Evolutionary conservation across 768 basidiomycete genomes (phyloP).

Genomic region (Ramaria sp.): DNA sequence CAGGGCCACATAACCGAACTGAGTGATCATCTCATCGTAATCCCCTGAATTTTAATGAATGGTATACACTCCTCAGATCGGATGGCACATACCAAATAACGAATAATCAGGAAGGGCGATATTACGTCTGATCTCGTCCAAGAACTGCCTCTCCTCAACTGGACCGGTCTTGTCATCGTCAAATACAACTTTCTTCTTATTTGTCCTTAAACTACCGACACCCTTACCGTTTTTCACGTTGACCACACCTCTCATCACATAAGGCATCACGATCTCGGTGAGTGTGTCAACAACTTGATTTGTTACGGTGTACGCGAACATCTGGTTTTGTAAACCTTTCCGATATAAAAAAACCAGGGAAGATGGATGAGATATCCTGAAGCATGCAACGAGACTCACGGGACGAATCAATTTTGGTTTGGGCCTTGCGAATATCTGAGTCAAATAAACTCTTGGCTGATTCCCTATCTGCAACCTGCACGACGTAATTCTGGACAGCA

Average conservation of each 20-base stretch:
- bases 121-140: conserved; percentile 70
- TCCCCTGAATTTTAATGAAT: conserved; percentile 31
- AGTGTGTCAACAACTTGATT: conserved; percentile 76
- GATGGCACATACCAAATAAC: conserved; percentile 40
- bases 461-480: not conserved
- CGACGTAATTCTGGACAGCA: conserved; percentile 22
- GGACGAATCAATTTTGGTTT: conserved; percentile 16
- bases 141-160: conserved; percentile 64
- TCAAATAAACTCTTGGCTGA: not conserved
- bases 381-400: not conserved
- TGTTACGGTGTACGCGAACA: conserved; percentile 89
- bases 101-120: conserved; percentile 73
- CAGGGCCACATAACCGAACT: conserved; percentile 86
- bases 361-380: not conserved
- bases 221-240: conserved; percentile 33
- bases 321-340: conserved; percentile 66
- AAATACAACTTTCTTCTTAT: conserved; percentile 63
- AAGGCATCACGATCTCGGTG: conserved; percentile 75
- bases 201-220: conserved; percentile 12
- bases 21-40: conserved; percentile 94
- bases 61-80: not conserved
- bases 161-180: conserved; percentile 47
- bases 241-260: conserved; percentile 48
- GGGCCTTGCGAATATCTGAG: conserved; percentile 7
- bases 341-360: not conserved